These are phyloP conservation scores for Torulaspora microellipsoides DNA, from an alignment of 805 yeast genomes.

Conservation along the genomic window DNA sequence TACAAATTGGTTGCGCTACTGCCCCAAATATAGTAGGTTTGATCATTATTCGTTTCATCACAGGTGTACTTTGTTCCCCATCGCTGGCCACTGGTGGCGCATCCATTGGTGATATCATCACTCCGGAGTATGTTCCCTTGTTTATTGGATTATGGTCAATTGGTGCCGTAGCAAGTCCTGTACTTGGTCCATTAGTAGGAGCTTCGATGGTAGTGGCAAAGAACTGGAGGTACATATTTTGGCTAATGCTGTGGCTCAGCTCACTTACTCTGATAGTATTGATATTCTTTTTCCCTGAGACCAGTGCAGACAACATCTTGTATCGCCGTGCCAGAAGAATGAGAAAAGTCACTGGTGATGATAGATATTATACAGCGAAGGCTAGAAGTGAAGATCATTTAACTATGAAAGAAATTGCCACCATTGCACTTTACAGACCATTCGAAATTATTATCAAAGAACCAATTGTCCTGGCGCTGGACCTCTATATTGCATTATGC, in stretches of 20 bases:
- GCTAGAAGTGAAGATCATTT: constrained; percentile 36
- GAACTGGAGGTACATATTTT: constrained; percentile 52
- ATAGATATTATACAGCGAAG: constrained; percentile 36
- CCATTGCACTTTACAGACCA: constrained; percentile 45
- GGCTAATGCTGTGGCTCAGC: constrained; percentile 44
- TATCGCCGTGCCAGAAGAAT: constrained; percentile 46
- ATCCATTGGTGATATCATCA: constrained; percentile 46
- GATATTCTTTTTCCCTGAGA: constrained; percentile 45
- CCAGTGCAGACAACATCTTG: constrained; percentile 42
- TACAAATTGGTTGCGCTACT: constrained; percentile 56
- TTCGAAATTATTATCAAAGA: constrained; percentile 46
- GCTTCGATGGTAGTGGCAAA: constrained; percentile 46
- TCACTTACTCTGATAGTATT: constrained; percentile 38
- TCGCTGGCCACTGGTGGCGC: constrained; percentile 58
- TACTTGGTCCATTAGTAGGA: constrained; percentile 54
- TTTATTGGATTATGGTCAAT: constrained; percentile 50
- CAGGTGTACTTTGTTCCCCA: constrained; percentile 55
- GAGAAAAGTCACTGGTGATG: constrained; percentile 46
- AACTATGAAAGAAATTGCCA: constrained; percentile 18
- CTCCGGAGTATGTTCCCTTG: constrained; percentile 41
- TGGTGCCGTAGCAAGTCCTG: constrained; percentile 53
- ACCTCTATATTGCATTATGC: constrained; percentile 47
- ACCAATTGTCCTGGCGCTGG: constrained; percentile 53
- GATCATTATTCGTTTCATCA: constrained; percentile 46
- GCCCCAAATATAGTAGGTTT: constrained; percentile 47